Percentiles rank a stretch among this genome's conserved stretches.
Conservation (phyloP, 495 filamentous ascomycete genomes). For the Aspergillus egyptiacus region DNA sequence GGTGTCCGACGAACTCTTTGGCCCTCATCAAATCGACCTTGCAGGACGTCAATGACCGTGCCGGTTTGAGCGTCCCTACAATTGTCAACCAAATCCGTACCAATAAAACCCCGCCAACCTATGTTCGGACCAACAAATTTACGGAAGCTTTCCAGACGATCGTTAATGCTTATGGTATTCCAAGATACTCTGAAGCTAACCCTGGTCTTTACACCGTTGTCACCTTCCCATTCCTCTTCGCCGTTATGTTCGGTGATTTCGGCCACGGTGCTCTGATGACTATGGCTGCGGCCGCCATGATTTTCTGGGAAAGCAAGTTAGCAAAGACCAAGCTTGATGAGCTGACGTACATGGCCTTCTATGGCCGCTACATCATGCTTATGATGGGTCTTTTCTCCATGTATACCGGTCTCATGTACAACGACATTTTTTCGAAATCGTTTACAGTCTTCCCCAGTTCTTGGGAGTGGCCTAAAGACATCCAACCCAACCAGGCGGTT, state of each 20-base stretch:
- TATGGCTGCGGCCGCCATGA: slow-evolving; percentile 75
- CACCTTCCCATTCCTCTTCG: slow-evolving; percentile 97
- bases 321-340: slow-evolving; percentile 83
- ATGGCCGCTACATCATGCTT: slow-evolving; percentile 95
- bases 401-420: slow-evolving; percentile 96
- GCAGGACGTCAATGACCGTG: slow-evolving; percentile 92
- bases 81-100: slow-evolving; percentile 97
- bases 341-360: slow-evolving; percentile 96
- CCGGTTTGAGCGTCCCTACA: slow-evolving; percentile 88
- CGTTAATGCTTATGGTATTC: slow-evolving; percentile 94
- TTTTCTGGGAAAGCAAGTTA: slow-evolving; percentile 87
- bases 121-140: slow-evolving; percentile 95
- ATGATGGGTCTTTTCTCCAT: slow-evolving; percentile 97
- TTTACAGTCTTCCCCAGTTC: slow-evolving; percentile 81
- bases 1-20: slow-evolving; percentile 88
- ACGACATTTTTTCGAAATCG: slow-evolving; percentile 92
- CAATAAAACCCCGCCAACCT: slow-evolving; percentile 94
- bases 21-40: slow-evolving; percentile 91
- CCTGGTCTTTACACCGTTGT: slow-evolving; percentile 90
- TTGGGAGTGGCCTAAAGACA: slow-evolving; percentile 77
- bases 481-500: slow-evolving; percentile 53
- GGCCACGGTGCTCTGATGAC: slow-evolving; percentile 89
- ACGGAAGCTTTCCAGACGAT: slow-evolving; percentile 98
- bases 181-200: slow-evolving; percentile 96
- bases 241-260: slow-evolving; percentile 98